Conservation (phyloP, 1,139 yeast species). For the Suhomyces panamericanus region DNA sequence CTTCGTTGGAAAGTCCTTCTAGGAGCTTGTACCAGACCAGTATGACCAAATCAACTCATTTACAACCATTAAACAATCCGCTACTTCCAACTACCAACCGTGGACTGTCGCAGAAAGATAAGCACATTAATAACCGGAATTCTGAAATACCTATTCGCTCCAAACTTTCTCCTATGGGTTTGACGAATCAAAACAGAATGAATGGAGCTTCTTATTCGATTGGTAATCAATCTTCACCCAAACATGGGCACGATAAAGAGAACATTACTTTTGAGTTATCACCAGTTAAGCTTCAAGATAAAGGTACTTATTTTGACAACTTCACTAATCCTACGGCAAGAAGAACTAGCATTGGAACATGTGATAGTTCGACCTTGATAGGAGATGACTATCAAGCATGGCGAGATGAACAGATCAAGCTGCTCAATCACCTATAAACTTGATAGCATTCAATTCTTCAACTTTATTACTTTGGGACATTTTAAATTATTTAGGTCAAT, state of each 20-base stretch:
- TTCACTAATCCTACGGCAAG: slow-evolving; percentile 13
- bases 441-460: not conserved
- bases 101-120: not conserved
- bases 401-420: slow-evolving; percentile 42
- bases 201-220: not conserved
- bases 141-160: not conserved
- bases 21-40: slow-evolving; percentile 12
- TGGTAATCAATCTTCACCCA: slow-evolving; percentile 9
- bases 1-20: slow-evolving; percentile 25
- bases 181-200: slow-evolving; percentile 6
- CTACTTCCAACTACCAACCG: slow-evolving; percentile 14
- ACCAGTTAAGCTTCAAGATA: slow-evolving; percentile 21
- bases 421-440: slow-evolving; percentile 23
- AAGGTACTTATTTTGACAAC: slow-evolving; percentile 6
- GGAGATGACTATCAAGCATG: slow-evolving; percentile 46
- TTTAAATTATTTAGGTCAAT: not conserved
- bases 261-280: slow-evolving; percentile 19
- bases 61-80: slow-evolving; percentile 37
- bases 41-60: slow-evolving; percentile 6
- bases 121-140: not conserved
- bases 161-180: slow-evolving; percentile 19
- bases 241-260: slow-evolving; percentile 11
- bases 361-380: slow-evolving; percentile 41
- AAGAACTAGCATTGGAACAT: slow-evolving; percentile 25
- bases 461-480: slow-evolving; percentile 2